A percentile compares a stretch with the other conserved stretches of the same genome.
These are phyloP conservation scores for Diutina siamensis DNA, from an alignment of 1,139 yeast species.

Conservation along the genomic window DNA sequence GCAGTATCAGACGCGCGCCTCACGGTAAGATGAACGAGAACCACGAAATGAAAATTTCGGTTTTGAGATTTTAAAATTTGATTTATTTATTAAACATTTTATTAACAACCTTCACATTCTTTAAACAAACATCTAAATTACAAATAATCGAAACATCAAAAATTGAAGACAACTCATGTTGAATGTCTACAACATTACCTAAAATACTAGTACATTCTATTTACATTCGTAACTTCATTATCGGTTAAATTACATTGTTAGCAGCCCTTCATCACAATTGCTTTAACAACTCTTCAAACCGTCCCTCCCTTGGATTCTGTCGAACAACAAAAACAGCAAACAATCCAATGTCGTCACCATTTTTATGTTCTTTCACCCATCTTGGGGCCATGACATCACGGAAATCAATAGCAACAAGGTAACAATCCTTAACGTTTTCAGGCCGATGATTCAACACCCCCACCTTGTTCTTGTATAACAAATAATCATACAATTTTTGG, in stretches of 20 bases:
- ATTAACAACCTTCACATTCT: no score
- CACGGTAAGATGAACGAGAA: no score
- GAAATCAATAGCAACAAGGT: conserved; percentile 37
- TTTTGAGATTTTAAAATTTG: no score
- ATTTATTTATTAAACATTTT: no score
- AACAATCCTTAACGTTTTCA: conserved; percentile 51
- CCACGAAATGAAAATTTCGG: no score
- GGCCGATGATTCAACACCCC: conserved; percentile 51
- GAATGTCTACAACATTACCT: no score
- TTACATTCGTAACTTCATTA: background rate
- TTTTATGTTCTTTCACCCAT: conserved; percentile 14
- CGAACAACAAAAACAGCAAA: conserved; percentile 33
- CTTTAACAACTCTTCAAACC: background rate
- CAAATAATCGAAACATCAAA: background rate
- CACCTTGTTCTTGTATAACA: conserved; percentile 35
- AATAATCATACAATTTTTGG: conserved; percentile 41
- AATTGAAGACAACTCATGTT: background rate
- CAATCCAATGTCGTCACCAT: conserved; percentile 20
- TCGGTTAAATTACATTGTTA: background rate
- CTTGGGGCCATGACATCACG: conserved; percentile 9
- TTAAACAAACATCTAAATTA: no score
- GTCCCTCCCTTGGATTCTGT: background rate
- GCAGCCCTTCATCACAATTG: background rate
- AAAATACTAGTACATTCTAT: background rate
- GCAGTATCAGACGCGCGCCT: no score